Evolutionary conservation across 2,329 filamentous ascomycete species (phyloP), one percentile per base, ranked within the genome.

Genomic region (Cladorrhinum sp.): DNA sequence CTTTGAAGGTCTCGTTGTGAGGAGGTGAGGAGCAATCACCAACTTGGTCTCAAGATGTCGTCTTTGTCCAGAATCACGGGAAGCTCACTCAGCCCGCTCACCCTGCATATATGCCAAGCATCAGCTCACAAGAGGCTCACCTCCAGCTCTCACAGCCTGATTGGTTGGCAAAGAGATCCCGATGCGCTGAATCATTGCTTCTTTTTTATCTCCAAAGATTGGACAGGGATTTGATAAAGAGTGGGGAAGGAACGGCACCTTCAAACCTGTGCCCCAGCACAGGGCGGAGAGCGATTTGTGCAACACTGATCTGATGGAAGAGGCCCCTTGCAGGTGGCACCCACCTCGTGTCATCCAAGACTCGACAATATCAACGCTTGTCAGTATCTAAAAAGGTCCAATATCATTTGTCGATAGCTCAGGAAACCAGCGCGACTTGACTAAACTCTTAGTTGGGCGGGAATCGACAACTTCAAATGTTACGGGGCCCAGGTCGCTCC

Each of bases 211-310:
- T 45, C 20, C 20, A 45, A 45, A 18, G n/a, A 45, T 45, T n/a
- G 8, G 18, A 45, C 16, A 7, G 16, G 41, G 16, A 20, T 7
- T 22, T 5, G 7, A 45, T 13, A 7, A 20, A 18, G n/a, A 45
- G 41, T 45, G 41, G 41, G 18, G 41, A 18, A 45, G 7, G n/a
- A 20, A 18, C 41, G 16, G 41, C n/a, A 56, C 41, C 53, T 49
- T n/a, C 53, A 56, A 56, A 56, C 53, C 53, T n/a, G 53, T 56
- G 53, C 53, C 53, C n/a, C n/a, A 27, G 24, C 36, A 49, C 38
- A 27, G 49, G 24, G 23, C 49, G 20, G 49, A 22, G 49, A 50
- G 24, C 16, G 5, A 49, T 12, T 8, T 13, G 32, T n/a, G n/a
- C 6, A 56, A 20, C 22, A 18, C 53, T n/a, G n/a, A 56, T 49